These are phyloP conservation scores for Tanacetum coccineum DNA, from an alignment of 129 eudicot species.

Conservation along the genomic window DNA sequence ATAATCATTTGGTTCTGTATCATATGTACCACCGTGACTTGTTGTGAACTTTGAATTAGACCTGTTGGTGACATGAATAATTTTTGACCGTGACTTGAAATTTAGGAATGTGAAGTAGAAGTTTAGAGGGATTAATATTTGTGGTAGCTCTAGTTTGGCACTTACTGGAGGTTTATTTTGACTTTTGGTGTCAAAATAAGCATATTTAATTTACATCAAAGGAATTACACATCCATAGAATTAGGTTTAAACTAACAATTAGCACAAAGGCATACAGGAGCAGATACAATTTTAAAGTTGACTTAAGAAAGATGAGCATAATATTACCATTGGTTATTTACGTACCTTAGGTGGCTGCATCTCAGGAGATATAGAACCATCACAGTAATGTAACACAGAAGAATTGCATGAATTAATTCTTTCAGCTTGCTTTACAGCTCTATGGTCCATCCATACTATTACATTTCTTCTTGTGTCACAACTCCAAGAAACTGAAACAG, in stretches of 20 bases:
- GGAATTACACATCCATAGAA: constrained; percentile 11
- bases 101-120: no score
- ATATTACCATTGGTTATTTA: neutral
- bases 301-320: neutral
- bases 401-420: constrained; percentile 82
- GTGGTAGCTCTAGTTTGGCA: no score
- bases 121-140: no score
- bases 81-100: no score
- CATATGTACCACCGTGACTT: no score
- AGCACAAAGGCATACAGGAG: constrained; percentile 10
- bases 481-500: constrained; percentile 94
- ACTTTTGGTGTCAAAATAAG: no score
- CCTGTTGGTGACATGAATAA: no score
- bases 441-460: constrained; percentile 99
- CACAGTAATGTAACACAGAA: constrained; percentile 92
- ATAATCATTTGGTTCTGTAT: no score
- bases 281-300: neutral
- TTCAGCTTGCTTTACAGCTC: constrained; percentile 98
- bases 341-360: constrained; percentile 98
- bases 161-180: no score
- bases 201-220: constrained; percentile 1
- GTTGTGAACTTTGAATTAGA: no score
- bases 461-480: constrained; percentile 93
- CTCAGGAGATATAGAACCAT: constrained; percentile 95
- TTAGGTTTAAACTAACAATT: constrained; percentile 7